Evolutionary conservation across 2,329 filamentous ascomycete species (phyloP).

Genomic region (Penicillium paneum): DNA sequence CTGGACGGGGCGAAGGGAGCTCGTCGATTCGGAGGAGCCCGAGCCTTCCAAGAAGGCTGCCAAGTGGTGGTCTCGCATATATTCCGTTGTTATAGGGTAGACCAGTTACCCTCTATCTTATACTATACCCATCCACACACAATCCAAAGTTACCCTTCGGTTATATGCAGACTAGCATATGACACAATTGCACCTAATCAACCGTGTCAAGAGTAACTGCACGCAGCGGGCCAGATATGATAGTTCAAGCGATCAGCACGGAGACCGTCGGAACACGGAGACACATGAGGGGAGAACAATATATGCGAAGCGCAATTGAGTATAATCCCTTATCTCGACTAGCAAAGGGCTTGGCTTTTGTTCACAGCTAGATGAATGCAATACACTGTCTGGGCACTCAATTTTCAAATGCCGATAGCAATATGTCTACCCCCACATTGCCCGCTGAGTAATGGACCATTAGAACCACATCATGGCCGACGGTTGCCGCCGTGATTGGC

Average conservation of each 20-base stretch:
- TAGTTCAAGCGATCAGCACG: slow-evolving; percentile 11
- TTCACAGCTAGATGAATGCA: too few relatives aligned
- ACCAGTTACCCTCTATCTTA: neutral
- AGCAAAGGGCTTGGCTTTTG: neutral
- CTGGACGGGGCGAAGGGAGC: slow-evolving; percentile 35
- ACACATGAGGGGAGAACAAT: neutral
- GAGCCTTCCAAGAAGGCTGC: slow-evolving; percentile 2
- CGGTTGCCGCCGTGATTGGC: slow-evolving; percentile 11
- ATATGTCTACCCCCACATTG: neutral
- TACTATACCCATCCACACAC: neutral
- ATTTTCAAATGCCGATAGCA: neutral
- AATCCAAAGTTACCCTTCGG: neutral
- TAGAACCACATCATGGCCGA: slow-evolving; percentile 15
- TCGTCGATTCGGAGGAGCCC: slow-evolving; percentile 13
- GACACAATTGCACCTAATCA: neutral
- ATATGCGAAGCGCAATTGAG: neutral
- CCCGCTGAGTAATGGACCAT: neutral
- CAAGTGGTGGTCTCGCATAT: slow-evolving; percentile 19
- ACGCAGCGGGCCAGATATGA: neutral
- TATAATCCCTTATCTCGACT: neutral
- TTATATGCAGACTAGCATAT: neutral
- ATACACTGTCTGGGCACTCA: neutral
- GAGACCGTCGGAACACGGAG: slow-evolving; percentile 25
- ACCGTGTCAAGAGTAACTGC: too few relatives aligned
- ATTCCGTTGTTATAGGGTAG: slow-evolving; percentile 27